These are phyloP conservation scores for Tanacetum coccineum DNA, from an alignment of 129 eudicot genomes.

Conservation along the genomic window DNA sequence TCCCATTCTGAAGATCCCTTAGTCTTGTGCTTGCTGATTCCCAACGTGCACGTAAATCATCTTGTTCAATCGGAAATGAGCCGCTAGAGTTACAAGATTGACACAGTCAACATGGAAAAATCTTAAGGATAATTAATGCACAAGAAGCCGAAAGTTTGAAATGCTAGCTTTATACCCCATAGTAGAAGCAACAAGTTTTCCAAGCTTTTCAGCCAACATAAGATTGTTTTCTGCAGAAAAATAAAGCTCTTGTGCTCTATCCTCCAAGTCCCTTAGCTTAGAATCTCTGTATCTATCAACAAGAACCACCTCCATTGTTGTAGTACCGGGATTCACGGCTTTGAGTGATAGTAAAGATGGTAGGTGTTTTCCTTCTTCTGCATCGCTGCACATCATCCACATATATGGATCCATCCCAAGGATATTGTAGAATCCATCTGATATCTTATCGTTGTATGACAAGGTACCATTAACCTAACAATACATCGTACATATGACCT, in stretches of 20 bases:
- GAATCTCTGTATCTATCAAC: slow-evolving; percentile 79
- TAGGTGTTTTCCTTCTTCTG: slow-evolving; percentile 57
- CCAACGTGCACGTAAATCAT: slow-evolving; percentile 67
- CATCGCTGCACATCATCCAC: slow-evolving; percentile 72
- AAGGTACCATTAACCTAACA: slow-evolving; percentile 76
- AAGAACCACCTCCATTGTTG: slow-evolving; percentile 82
- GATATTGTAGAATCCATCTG: slow-evolving; percentile 90
- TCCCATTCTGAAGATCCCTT: slow-evolving; percentile 63
- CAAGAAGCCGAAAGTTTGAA: neutral
- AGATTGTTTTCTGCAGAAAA: slow-evolving; percentile 58
- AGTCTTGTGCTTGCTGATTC: slow-evolving; percentile 52
- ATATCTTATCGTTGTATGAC: slow-evolving; percentile 77
- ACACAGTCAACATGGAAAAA: slow-evolving; percentile 5
- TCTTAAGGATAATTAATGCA: neutral
- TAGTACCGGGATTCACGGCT: slow-evolving; percentile 53
- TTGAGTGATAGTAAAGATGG: slow-evolving; percentile 66
- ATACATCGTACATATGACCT: neutral
- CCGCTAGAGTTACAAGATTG: slow-evolving; percentile 45
- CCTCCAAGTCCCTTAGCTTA: slow-evolving; percentile 69
- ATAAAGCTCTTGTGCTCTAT: slow-evolving; percentile 76
- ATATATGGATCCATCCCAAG: slow-evolving; percentile 88
- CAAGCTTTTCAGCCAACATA: slow-evolving; percentile 70
- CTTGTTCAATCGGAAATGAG: slow-evolving; percentile 77
- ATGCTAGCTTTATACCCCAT: slow-evolving; percentile 57
- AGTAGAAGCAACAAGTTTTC: slow-evolving; percentile 69